Conservation (phyloP, 2,329 filamentous ascomycete genomes). For the Dactylonectria estremocensis region DNA sequence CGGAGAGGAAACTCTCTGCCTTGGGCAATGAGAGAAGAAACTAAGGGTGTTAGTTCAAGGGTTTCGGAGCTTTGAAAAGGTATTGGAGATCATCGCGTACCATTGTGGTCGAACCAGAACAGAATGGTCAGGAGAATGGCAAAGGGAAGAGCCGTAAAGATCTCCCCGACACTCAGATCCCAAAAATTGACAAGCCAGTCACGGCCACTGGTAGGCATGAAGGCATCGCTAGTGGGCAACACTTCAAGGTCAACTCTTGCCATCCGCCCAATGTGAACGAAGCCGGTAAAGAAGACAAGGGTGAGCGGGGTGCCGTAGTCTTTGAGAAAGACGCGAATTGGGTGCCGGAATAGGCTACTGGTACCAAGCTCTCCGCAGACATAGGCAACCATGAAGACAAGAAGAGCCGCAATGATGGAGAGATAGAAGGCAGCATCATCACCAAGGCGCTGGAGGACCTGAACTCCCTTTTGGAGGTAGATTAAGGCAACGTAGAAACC, state of each 20-base stretch:
- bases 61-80: not conserved
- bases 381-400: conserved; percentile 85
- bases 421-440: conserved; percentile 79
- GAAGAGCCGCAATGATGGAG: conserved; percentile 81
- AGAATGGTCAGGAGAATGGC: conserved; percentile 85
- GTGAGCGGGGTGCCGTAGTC: conserved; percentile 91
- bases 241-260: conserved; percentile 76
- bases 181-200: conserved; percentile 87
- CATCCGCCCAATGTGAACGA: conserved; percentile 90
- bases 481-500: conserved; percentile 95
- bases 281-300: conserved; percentile 90
- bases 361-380: conserved; percentile 79
- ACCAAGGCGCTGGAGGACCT: conserved; percentile 85
- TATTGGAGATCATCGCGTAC: conserved; percentile 56
- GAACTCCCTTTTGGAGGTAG: conserved; percentile 91
- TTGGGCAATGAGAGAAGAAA: conserved; percentile 86
- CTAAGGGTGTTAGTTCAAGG: conserved; percentile 56
- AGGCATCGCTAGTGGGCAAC: conserved; percentile 83
- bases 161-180: conserved; percentile 79
- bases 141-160: conserved; percentile 91
- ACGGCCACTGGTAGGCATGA: conserved; percentile 82
- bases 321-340: conserved; percentile 85
- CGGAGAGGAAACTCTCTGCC: conserved; percentile 86
- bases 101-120: conserved; percentile 93
- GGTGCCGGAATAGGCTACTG: conserved; percentile 81